Evolutionary conservation across 1,139 yeast species (phyloP), one percentile per base, ranked within the genome.

Genomic region (Saccharomyces hybrid): DNA sequence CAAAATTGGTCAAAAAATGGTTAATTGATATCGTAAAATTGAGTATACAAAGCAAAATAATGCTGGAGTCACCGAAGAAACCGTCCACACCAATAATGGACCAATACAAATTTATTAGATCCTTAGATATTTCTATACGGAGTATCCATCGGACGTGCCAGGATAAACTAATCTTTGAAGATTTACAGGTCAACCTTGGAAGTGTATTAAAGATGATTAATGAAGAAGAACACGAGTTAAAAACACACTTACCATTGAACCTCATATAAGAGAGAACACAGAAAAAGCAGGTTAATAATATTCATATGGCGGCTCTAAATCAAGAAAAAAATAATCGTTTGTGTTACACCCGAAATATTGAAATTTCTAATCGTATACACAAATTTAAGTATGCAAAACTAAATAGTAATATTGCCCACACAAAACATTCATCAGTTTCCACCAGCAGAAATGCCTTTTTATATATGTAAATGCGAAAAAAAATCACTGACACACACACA

Each of bases 101-200:
- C 38, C 63, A 64, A 50, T 65, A 64, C 49, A 57, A 63, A 47
- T 64, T 64, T 49, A 59, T 62, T n/a, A 59, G 67, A 31, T 58
- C 65, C 7, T 51, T 66, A 29, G 64, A 62, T 46, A 46, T 62
- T 14, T 56, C 55, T 2, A 50, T 64, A 4, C 64, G 61, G 47
- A 63, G 62, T 32, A 47, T 62, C 7, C 55, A 59, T 52, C 54
- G 55, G 9, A 31, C 44, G 9, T 55, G 55, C 27, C 53, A 59
- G 9, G 54, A 56, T 9, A 55, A 55, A 25, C 47, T 42, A 26
- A 50, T 42, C 23, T 42, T 53, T 20, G 50, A 42, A 13, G 47
- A 51, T 14, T 52, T 63, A 9, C 54, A 53, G 28, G 14, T 46
- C 5, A 61, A 60, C 16, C 49, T 64, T 11, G 56, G 53, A 16